Evolutionary conservation across 2,329 filamentous ascomycete genomes (phyloP), one percentile per base, ranked within the genome.

Genomic region (Shiraia sp.): DNA sequence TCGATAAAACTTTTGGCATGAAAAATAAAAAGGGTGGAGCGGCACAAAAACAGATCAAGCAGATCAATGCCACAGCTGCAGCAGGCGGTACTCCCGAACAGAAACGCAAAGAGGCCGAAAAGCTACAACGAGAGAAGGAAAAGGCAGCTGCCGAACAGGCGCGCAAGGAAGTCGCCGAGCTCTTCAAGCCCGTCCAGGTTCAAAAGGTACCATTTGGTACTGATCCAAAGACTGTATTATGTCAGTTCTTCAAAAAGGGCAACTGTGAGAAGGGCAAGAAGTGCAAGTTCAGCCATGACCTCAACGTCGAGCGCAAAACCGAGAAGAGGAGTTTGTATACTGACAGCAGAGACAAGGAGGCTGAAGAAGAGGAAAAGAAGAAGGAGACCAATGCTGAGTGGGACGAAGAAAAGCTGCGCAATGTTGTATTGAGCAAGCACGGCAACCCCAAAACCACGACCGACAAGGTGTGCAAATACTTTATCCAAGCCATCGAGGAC

Each of bases 1-100:
- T 93, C 51, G 93, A 99, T 78, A 93, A 92, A 76, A 96, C 93
- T 34, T 99, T 99, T 79, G 93, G 93, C 61, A 97, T 99, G 93
- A 99, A 99, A 77, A 99, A 99, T 69, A 99, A 99, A 79, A 99
- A 96, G 79, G 93, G 93, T 57, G 87, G 83, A 42, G 85, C 83
- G 37, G 92, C 90, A 40, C 89, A 97, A 75, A 95, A 85, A 73
- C 83, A 91, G 58, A 97, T 99, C 67, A 86, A 88, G 45, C 88
- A 90, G 62, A 82, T 99, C 69, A 54, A 58, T 61, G 80, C 85
- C 37, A 83, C 86, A 55, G 79, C 81, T 42, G 85, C 86, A 58
- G 53, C 57, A 5, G 57, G 55, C 26, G 89, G 90, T 48, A 86
- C 80, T n/a, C 82, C 89, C 15, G 92, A 96, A 43, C 86, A 93